These are phyloP conservation scores for Candida boidinii DNA, from an alignment of 805 yeast genomes.

Conservation along the genomic window DNA sequence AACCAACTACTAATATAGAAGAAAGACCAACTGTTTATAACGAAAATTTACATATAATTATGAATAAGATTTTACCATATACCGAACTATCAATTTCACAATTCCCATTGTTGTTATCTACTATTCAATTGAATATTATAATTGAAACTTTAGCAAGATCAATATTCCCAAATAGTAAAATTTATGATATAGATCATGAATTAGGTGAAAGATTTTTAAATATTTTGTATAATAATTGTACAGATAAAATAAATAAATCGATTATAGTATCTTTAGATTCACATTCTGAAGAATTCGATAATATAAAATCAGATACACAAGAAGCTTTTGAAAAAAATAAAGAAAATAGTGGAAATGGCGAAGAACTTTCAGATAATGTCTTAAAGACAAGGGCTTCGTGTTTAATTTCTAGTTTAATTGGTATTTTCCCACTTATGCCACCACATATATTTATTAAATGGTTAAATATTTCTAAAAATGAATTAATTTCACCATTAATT, in stretches of 20 bases:
- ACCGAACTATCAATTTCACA: conserved; percentile 39
- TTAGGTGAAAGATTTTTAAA: conserved; percentile 29
- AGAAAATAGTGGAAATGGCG: conserved; percentile 21
- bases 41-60: conserved; percentile 7
- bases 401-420: conserved; percentile 35
- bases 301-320: conserved; percentile 4
- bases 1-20: conserved; percentile 10
- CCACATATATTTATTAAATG: conserved; percentile 32
- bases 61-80: conserved; percentile 26
- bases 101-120: conserved; percentile 47
- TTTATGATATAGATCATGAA: conserved; percentile 21
- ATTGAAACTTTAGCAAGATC: conserved; percentile 44
- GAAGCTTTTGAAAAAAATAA: conserved; percentile 1
- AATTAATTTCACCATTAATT: conserved; percentile 18
- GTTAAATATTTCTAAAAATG: conserved; percentile 35
- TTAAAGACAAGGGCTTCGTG: conserved; percentile 36
- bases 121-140: conserved; percentile 49
- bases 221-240: conserved; percentile 32
- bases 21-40: conserved; percentile 13
- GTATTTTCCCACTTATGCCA: conserved; percentile 45
- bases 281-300: conserved; percentile 3
- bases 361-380: conserved; percentile 10
- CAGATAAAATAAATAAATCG: conserved; percentile 9
- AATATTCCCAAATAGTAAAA: conserved; percentile 27
- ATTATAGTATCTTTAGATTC: background rate